These are phyloP conservation scores for Coemansia asiatica DNA, from an alignment of 192 early-diverging fungal genomes.

Conservation along the genomic window DNA sequence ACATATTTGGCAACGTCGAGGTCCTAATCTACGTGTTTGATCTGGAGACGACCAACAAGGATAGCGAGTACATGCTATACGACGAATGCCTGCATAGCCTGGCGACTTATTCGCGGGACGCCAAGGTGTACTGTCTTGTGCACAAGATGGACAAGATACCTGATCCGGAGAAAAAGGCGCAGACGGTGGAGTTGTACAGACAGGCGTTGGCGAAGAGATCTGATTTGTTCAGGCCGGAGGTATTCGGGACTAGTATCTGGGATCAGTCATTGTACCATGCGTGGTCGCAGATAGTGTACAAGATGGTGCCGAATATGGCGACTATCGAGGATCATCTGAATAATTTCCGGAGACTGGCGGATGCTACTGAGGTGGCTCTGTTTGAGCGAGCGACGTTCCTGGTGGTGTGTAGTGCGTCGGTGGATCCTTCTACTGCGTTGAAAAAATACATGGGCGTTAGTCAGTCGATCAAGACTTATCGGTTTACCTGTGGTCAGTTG, in stretches of 20 bases:
- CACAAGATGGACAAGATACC: constrained; percentile 98
- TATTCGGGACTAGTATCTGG: constrained; percentile 47
- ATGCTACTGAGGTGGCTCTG: constrained; percentile 91
- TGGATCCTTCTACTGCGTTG: background rate
- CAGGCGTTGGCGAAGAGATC: constrained; percentile 32
- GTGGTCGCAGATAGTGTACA: constrained; percentile 96
- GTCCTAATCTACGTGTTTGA: constrained; percentile 99
- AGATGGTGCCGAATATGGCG: constrained; percentile 90
- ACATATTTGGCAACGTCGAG: constrained; percentile 97
- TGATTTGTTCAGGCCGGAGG: constrained; percentile 20
- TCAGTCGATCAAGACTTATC: constrained; percentile 48
- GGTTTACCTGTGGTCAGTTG: constrained; percentile 28
- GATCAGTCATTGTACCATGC: constrained; percentile 61
- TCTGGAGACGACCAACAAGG: constrained; percentile 85
- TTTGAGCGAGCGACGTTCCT: constrained; percentile 96
- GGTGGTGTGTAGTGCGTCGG: constrained; percentile 68
- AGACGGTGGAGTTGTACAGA: constrained; percentile 30
- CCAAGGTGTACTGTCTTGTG: constrained; percentile 92
- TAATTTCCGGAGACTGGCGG: constrained; percentile 79
- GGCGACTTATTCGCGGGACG: constrained; percentile 76
- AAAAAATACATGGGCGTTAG: constrained; percentile 41
- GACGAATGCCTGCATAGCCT: constrained; percentile 86
- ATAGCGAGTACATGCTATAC: constrained; percentile 90
- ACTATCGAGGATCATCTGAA: constrained; percentile 75
- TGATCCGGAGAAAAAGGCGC: constrained; percentile 65